phyloP scores from a whole-genome alignment of 495 filamentous ascomycete species.

The Penicillium robsamsonii region DNA sequence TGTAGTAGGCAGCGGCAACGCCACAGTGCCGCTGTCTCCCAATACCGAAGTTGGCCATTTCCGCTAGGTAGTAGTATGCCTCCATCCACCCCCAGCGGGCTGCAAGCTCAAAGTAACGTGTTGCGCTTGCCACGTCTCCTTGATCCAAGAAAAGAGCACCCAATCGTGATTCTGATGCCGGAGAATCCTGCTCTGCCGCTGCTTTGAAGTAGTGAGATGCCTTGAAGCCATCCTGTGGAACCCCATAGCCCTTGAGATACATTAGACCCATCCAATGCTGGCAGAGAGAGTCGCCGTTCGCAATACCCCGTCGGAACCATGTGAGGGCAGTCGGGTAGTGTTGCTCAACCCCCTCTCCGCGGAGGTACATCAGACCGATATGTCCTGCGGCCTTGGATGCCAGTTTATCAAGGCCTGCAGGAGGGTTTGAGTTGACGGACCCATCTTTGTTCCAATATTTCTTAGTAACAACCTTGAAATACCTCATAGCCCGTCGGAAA shows the following conservation, averaged over 20 bases:
- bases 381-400: constrained; percentile 89
- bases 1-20: constrained; percentile 85
- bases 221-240: constrained; percentile 66
- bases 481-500: constrained; percentile 68
- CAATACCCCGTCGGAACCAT: constrained; percentile 85
- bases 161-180: constrained; percentile 77
- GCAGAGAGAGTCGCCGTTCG: constrained; percentile 77
- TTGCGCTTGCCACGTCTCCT: constrained; percentile 71
- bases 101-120: constrained; percentile 88
- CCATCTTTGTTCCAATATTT: constrained; percentile 86
- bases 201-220: constrained; percentile 80
- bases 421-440: constrained; percentile 51
- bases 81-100: constrained; percentile 86
- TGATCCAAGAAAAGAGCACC: constrained; percentile 90
- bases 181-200: constrained; percentile 80
- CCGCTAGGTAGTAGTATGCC: constrained; percentile 92
- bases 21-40: constrained; percentile 78
- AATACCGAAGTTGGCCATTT: constrained; percentile 78
- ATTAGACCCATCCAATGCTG: constrained; percentile 85
- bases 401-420: constrained; percentile 67
- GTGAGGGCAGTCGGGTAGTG: constrained; percentile 68
- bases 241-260: constrained; percentile 81
- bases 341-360: constrained; percentile 86
- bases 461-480: constrained; percentile 78
- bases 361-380: constrained; percentile 88